phyloP scores from a whole-genome alignment of 768 basidiomycete species.

The Suillus lakei region DNA sequence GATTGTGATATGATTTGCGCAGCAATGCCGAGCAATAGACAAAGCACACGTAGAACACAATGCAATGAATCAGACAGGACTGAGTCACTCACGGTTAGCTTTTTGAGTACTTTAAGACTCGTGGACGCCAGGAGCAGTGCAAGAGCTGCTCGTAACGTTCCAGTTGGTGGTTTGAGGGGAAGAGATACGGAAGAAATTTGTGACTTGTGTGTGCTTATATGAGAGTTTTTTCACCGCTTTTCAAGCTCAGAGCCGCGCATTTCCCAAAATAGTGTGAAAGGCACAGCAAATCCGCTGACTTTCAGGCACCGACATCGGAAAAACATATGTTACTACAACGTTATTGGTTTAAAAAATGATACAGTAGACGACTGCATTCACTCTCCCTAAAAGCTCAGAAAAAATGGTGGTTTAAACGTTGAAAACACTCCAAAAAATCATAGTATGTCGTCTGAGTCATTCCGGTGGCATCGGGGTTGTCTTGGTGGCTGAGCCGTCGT shows the following conservation, averaged over 20 bases:
- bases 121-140: conserved; percentile 24
- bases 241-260: conserved; percentile 40
- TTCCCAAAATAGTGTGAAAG: conserved; percentile 23
- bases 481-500: background rate
- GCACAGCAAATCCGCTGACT: conserved; percentile 21
- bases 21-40: conserved; percentile 21
- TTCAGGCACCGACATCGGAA: conserved; percentile 1
- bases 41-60: conserved; percentile 36
- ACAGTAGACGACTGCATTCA: background rate
- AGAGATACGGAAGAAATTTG: background rate
- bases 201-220: conserved; percentile 40
- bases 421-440: background rate
- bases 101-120: conserved; percentile 24
- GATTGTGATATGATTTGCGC: conserved; percentile 20
- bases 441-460: background rate
- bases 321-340: no score
- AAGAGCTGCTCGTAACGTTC: conserved; percentile 22
- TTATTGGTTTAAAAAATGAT: background rate
- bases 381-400: background rate
- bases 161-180: conserved; percentile 23
- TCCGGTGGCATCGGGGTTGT: background rate
- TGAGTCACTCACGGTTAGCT: conserved; percentile 32
- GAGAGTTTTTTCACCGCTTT: conserved; percentile 33
- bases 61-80: conserved; percentile 30
- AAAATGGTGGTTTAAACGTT: background rate